Evolutionary conservation across 2,329 filamentous ascomycete species (phyloP).

Genomic region (Tothia fuscella): DNA sequence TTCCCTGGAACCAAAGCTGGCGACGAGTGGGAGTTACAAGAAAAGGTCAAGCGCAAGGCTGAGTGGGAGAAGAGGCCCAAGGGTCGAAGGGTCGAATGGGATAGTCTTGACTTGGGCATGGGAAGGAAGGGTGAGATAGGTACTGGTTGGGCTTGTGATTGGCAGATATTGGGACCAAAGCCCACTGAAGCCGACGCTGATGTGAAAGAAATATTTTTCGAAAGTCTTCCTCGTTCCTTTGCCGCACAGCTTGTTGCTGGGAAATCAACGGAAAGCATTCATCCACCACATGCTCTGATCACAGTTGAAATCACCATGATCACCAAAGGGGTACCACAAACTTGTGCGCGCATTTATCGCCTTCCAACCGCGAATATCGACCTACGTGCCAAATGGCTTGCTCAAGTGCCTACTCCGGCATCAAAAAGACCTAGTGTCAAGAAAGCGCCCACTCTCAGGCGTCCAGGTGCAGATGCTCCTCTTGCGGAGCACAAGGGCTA

Average conservation of each 20-base stretch:
- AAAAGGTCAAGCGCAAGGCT: slow-evolving; percentile 46
- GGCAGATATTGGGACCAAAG: slow-evolving; percentile 39
- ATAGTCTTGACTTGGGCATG: slow-evolving; percentile 59
- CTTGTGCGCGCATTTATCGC: slow-evolving; percentile 75
- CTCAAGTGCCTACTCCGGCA: slow-evolving; percentile 15
- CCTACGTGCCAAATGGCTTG: slow-evolving; percentile 61
- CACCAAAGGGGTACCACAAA: slow-evolving; percentile 55
- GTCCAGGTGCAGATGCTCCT: slow-evolving; percentile 25
- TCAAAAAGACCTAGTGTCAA: not conserved
- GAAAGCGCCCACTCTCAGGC: slow-evolving; percentile 14
- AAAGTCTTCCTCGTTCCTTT: slow-evolving; percentile 9
- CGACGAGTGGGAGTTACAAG: slow-evolving; percentile 60
- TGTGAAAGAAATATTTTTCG: not conserved
- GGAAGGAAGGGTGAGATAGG: slow-evolving; percentile 74
- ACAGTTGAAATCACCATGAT: slow-evolving; percentile 57
- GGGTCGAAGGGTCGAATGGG: slow-evolving; percentile 67
- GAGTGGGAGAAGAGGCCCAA: slow-evolving; percentile 70
- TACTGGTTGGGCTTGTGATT: slow-evolving; percentile 71
- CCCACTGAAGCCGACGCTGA: not conserved
- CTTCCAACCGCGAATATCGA: slow-evolving; percentile 48
- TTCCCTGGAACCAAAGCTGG: slow-evolving; percentile 70
- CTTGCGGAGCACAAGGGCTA: slow-evolving; percentile 38
- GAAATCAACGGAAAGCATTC: not conserved
- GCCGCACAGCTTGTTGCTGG: slow-evolving; percentile 9
- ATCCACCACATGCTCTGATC: slow-evolving; percentile 28